Base-by-base conservation (phyloP, 306 rosid species). In the Fragaria vesca region DNA sequence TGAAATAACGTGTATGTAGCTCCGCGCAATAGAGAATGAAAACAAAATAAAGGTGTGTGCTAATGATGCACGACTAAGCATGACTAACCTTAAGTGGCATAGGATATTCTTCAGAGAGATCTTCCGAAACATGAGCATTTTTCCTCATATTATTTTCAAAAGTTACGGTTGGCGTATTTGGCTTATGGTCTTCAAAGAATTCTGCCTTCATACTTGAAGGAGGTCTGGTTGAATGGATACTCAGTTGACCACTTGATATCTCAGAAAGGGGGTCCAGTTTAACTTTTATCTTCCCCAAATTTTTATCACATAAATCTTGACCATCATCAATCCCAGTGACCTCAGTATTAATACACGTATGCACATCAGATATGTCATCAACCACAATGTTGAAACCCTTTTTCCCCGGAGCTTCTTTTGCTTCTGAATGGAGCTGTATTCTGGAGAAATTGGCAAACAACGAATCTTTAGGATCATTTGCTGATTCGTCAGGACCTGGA, bases 21-120 rank as follows among this genome's bases (percentile, higher is more conserved):
- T 46, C 71, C 1, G 46, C 16, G 52, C 60, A 70, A 51, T 16
- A 40, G 12, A 40, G 11, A 62, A 63, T 15, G 48, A 62, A 58
- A 34, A 32, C 9, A 55, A n/a, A 21, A 30, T 45, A 80, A 61
- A 55, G 28, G 45, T 42, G 73, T 78, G 80, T 60, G 32, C 61
- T 21, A 16, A 78, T 43, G 47, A 43, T 43, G 47, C 47, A 43
- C 12, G 47, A 43, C 12, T 28, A 18, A 78, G 76, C 38, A 75
- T 16, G 40, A 77, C 91, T 85, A 67, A 91, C 99, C 97, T 87
- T 88, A 77, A 88, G 73, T 54, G 79, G 50, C 71, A 69, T 76
- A 66, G 79, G 83, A 80, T 78, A 69, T 28, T 78, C 73, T 66
- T 82, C 89, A 57, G 54, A 66, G 24, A 80, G 74, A 76, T 82